Evolutionary conservation across 2,329 filamentous ascomycete genomes (phyloP).

Genomic region (Pseudocercospora cruenta): DNA sequence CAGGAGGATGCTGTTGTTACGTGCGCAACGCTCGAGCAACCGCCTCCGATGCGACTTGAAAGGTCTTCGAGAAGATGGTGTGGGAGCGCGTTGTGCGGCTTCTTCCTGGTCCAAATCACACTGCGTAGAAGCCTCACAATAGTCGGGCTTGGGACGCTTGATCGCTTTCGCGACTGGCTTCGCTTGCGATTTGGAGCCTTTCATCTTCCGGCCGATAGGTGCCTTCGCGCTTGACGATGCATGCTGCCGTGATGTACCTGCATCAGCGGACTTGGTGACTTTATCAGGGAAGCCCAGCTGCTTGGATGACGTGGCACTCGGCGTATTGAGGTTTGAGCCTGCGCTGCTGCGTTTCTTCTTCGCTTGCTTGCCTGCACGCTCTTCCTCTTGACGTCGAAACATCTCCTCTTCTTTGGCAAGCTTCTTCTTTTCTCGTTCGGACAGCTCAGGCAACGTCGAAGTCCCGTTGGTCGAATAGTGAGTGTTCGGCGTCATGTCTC

Average conservation of each 20-base stretch:
- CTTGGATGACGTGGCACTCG: conserved; percentile 50
- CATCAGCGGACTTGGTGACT: conserved; percentile 36
- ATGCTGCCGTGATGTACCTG: conserved; percentile 33
- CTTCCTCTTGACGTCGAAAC: conserved; percentile 64
- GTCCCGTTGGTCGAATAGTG: conserved; percentile 54
- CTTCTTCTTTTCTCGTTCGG: conserved; percentile 65
- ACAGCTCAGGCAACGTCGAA: conserved; percentile 54
- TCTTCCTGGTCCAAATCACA: conserved; percentile 42
- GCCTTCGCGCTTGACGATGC: conserved; percentile 28
- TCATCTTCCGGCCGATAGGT: conserved; percentile 26
- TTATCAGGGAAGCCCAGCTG: conserved; percentile 40
- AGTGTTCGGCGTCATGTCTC: conserved; percentile 63
- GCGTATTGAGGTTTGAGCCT: conserved; percentile 57
- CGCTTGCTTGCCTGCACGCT: conserved; percentile 52
- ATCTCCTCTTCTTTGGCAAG: conserved; percentile 65
- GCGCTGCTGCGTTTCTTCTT: conserved; percentile 62
- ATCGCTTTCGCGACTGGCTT: conserved; percentile 17
- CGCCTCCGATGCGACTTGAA: conserved; percentile 38
- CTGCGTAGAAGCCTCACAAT: conserved; percentile 36
- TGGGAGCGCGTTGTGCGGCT: conserved; percentile 24
- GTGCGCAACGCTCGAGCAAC: conserved; percentile 39
- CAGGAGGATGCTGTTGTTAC: conserved; percentile 32
- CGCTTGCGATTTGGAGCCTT: conserved; percentile 23
- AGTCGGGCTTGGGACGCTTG: conserved; percentile 35
- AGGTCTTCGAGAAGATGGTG: conserved; percentile 27